Evolutionary conservation across 208 protist genomes (phyloP), one percentile per base, ranked within the genome.

Genomic region (Angomonas ambiguus): DNA sequence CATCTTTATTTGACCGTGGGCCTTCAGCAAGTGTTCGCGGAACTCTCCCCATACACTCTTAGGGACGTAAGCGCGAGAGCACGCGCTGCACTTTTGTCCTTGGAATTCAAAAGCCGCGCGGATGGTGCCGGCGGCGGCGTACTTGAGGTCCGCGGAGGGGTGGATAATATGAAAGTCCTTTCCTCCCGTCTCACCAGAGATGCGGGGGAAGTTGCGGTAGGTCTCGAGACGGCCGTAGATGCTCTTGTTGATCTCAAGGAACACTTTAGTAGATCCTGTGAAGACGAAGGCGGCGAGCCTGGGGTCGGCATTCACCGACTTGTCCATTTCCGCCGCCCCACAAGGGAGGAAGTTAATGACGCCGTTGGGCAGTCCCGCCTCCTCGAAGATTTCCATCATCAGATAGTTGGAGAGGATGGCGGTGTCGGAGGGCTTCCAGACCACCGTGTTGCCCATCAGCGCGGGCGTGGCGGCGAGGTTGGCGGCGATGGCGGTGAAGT

Each of bases 111-210:
- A 99, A 10, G 97, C 84, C 6, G 77, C 92, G 49, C 98, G 91
- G 0, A 98, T 33, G 3, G 95, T 98, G 31, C 69, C 51, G 38
- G 91, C 88, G 0, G 96, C 87, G 25, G 90, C 83, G 10, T 81
- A 69, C 57, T 88, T 87, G 35, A 98, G 35, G 70, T 98, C 85
- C 20, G 89, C 89, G 20, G 83, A 87, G 11, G 88, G 78, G 80
- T 99, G 97, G 16, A 98, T 65, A 8, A 99, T 74, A 67, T 98
- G 96, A 79, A 98, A 99, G 77, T 99, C 98, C 80, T 99, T 98
- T 51, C 93, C 94, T 51, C 93, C 97, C 30, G 96, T 98, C 83
- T 99, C 97, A 35, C 97, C 97, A 16, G 97, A 96, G 35, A 99
- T 87, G 49, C 96, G 82, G 10, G 97, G 97, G 75, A 97, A 98